Evolutionary conservation across 163 green algal species (phyloP).

Genomic region (Chlamydomonas reinhardtii): DNA sequence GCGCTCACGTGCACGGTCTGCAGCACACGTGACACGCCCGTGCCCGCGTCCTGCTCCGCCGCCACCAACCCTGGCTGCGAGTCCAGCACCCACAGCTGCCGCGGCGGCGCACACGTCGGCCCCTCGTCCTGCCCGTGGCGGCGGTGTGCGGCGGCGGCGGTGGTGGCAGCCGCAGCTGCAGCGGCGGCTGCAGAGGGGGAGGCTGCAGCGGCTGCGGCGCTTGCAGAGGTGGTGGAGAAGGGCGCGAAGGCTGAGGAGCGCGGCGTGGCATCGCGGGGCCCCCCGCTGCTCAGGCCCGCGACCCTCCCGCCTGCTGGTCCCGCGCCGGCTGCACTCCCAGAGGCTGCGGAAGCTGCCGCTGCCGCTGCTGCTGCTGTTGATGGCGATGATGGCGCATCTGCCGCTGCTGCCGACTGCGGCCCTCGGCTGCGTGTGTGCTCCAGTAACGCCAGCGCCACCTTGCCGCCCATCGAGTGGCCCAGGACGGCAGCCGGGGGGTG

Average conservation of each 20-base stretch:
- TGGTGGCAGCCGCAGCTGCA: not conserved
- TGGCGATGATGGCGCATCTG: slow-evolving; percentile 49
- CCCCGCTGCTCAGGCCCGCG: no score
- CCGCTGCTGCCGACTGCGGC: not conserved
- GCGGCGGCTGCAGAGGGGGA: not conserved
- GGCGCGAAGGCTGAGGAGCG: no score
- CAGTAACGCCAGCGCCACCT: slow-evolving; percentile 78
- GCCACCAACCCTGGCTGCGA: slow-evolving; percentile 68
- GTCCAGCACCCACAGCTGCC: slow-evolving; percentile 84
- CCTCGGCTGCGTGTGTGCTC: not conserved
- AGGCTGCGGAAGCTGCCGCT: not conserved
- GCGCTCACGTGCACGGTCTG: slow-evolving; percentile 30
- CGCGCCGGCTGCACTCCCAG: no score
- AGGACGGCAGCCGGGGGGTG: slow-evolving; percentile 63
- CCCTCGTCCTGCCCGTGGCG: not conserved
- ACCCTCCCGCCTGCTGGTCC: no score
- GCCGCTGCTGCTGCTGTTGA: slow-evolving; percentile 20
- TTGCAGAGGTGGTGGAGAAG: no score
- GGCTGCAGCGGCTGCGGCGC: no score
- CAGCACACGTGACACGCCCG: slow-evolving; percentile 54
- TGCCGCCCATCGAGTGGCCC: slow-evolving; percentile 88
- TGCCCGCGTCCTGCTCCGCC: slow-evolving; percentile 45
- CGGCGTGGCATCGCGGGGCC: no score
- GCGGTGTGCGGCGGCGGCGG: not conserved
- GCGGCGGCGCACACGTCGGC: not conserved